Base-by-base conservation (phyloP, 139 green algal species). In the Volvox reticuliferus region DNA sequence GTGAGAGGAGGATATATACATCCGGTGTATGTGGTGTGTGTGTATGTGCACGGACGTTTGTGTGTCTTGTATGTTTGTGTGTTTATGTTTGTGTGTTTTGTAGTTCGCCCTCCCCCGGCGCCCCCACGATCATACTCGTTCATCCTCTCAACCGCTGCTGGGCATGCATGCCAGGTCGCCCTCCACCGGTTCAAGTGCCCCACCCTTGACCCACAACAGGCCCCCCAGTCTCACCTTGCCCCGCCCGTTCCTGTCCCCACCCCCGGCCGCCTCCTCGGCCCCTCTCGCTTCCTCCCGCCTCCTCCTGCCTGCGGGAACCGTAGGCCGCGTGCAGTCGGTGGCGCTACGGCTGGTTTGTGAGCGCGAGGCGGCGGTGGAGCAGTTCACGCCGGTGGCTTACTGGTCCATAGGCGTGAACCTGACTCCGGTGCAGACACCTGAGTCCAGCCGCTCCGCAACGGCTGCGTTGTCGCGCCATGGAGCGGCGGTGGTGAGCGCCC, bases 311-410 rank as follows among this genome's bases (percentile, higher is more conserved):
- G 17, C n/a, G 6, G 2, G 65, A 12, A 73, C n/a, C 61, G 19
- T 82, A 95, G 93, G 93, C 30, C 93, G 93, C 36, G 93, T 95
- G 69, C 98, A 99, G 95, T 98, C 94, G 32, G 97, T 97, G n/a
- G 97, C 97, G 77, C 93, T 99, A 87, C 93, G 96, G 12, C 82
- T 99, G 73, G 87, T 99, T 33, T 97, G 92, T 36, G 97, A 99
- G 76, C 83, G 98, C 0, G 98, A 99, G 92, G 91, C 79, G 20
- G 94, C 95, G 78, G 91, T 98, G 0, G 94, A 97, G 62, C 65
- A 84, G 1, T 99, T 99, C 92, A 44, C 87, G 28, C 85, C 91
- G 3, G 62, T 92, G 28, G 85, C 95, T 67, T 98, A 98, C 90
- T 98, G 95, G 95, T 96, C 69, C 19, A 86, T 98, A 9, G 67